phyloP scores from a whole-genome alignment of 2,329 filamentous ascomycete species.

The Fusarium guadeloupense region DNA sequence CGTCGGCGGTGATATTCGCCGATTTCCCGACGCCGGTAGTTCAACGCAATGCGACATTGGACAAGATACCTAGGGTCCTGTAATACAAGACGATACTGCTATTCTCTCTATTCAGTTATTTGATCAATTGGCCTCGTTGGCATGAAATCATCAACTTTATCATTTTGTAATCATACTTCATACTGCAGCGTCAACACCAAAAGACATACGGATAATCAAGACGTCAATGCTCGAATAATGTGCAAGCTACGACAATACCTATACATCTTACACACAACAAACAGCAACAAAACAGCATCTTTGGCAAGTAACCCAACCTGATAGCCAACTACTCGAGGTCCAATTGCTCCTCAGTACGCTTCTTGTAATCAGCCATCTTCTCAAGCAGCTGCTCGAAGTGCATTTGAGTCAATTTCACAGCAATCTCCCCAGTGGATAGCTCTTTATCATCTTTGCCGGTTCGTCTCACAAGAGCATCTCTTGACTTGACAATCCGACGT shows the following conservation, averaged over 20 bases:
- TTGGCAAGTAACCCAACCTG: conserved; percentile 28
- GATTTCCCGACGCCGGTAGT: conserved; percentile 29
- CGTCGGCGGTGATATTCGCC: conserved; percentile 28
- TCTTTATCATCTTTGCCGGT: neutral
- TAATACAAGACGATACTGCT: neutral
- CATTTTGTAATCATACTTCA: conserved; percentile 3
- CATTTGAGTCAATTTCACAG: conserved; percentile 4
- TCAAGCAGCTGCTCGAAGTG: conserved; percentile 15
- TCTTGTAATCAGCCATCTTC: conserved; percentile 11
- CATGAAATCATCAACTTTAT: neutral
- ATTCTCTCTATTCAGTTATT: neutral
- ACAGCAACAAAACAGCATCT: conserved; percentile 32
- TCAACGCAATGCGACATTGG: neutral
- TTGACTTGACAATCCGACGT: neutral
- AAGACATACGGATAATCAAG: conserved; percentile 2
- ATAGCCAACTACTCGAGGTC: conserved; percentile 24
- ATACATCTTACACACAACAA: conserved; percentile 41
- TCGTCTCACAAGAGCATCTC: neutral
- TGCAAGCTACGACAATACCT: conserved; percentile 40
- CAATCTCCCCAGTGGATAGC: neutral
- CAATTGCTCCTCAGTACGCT: conserved; percentile 1
- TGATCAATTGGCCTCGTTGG: neutral
- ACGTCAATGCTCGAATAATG: conserved; percentile 38
- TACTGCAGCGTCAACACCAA: conserved; percentile 2
- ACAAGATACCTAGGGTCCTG: neutral